These are phyloP conservation scores for Eucalyptus melliodora DNA, from an alignment of 345 rosid genomes.

Conservation along the genomic window DNA sequence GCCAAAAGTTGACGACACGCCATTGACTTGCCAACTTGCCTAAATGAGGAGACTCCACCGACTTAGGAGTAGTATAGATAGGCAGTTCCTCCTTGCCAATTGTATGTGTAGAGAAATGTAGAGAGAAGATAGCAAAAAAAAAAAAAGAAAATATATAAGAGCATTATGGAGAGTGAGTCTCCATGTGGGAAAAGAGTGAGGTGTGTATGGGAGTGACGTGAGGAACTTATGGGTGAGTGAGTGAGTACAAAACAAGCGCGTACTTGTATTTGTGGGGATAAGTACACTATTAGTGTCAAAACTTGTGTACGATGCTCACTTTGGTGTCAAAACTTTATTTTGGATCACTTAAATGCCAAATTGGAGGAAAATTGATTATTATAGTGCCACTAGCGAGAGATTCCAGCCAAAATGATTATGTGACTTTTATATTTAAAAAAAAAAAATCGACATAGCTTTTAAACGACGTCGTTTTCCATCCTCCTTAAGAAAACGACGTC, in stretches of 20 bases:
- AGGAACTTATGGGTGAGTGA: not conserved
- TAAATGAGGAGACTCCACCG: not conserved
- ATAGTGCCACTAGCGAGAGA: too few species aligned
- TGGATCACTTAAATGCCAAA: too few species aligned
- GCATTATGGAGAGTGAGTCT: not conserved
- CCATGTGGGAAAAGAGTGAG: not conserved
- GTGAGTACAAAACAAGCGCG: not conserved
- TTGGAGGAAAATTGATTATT: fast-evolving
- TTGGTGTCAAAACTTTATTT: too few species aligned
- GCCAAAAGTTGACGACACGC: not conserved
- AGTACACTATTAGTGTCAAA: too few species aligned
- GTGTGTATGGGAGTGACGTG: not conserved
- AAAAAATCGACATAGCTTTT: too few species aligned
- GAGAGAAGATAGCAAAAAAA: not conserved
- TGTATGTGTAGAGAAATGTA: not conserved
- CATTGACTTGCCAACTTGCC: not conserved
- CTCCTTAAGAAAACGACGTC: too few species aligned
- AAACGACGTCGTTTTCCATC: too few species aligned
- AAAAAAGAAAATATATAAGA: not conserved
- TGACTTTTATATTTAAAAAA: too few species aligned
- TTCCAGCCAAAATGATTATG: fast-evolving
- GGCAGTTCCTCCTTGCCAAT: not conserved
- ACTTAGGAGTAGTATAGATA: not conserved
- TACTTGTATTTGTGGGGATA: not conserved
- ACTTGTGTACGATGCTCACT: too few species aligned